phyloP scores from a whole-genome alignment of 139 green algal species.

The Desmodesmus armatus region DNA sequence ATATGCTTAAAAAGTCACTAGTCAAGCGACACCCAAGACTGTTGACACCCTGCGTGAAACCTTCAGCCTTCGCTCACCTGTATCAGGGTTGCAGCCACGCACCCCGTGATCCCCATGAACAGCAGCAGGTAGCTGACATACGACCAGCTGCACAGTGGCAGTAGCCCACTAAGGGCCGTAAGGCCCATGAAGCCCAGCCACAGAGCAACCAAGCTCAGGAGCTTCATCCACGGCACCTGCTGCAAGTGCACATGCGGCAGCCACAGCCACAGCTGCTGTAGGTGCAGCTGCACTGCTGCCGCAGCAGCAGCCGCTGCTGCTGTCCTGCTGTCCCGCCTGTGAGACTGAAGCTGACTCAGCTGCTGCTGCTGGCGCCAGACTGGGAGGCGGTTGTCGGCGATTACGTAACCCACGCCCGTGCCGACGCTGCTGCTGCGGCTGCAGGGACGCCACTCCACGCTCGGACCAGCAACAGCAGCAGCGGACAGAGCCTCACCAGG shows the following conservation, averaged over 20 bases:
- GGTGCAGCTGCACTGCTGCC: neutral
- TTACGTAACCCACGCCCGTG: neutral
- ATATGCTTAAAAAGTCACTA: too few relatives aligned
- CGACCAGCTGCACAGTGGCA: constrained; percentile 40
- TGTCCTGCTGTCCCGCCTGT: neutral
- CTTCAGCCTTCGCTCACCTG: too few relatives aligned
- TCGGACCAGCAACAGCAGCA: too few relatives aligned
- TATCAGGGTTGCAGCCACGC: too few relatives aligned
- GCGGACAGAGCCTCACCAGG: too few relatives aligned
- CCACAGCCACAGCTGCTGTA: neutral
- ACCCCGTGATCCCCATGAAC: constrained; percentile 29
- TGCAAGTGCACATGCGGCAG: neutral
- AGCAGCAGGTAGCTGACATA: constrained; percentile 35
- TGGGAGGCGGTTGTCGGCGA: neutral
- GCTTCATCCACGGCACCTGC: constrained; percentile 39
- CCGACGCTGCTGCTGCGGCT: neutral
- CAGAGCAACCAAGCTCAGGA: constrained; percentile 22
- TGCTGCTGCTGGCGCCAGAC: neutral
- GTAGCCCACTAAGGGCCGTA: neutral
- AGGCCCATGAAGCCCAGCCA: constrained; percentile 35
- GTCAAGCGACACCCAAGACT: too few relatives aligned
- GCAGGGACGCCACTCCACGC: too few relatives aligned
- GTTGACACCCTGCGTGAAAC: too few relatives aligned
- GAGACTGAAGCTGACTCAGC: neutral
- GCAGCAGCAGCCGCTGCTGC: neutral